A percentile compares a stretch with the other conserved stretches of the same genome.
Evolutionary conservation across 1,139 yeast genomes (phyloP).

Genomic region (Yamadazyma sp.): DNA sequence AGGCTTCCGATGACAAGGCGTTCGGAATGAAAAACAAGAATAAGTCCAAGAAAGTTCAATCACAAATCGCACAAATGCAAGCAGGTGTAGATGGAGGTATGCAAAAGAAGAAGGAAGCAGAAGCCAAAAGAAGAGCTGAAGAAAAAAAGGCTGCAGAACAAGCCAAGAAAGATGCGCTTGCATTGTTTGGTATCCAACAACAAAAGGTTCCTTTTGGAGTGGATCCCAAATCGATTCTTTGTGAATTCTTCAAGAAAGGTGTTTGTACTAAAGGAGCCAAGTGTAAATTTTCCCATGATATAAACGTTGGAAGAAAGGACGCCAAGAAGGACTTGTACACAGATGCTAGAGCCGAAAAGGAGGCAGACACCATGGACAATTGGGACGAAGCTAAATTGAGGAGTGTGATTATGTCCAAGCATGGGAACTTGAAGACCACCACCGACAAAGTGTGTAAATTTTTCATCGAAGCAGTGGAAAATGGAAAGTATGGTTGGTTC

Average conservation of each 20-base stretch:
- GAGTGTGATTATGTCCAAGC: conserved; percentile 83
- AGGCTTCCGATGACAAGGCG: conserved; percentile 82
- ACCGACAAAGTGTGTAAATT: conserved; percentile 93
- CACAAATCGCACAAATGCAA: conserved; percentile 72
- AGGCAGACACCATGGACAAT: conserved; percentile 85
- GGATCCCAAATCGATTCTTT: conserved; percentile 91
- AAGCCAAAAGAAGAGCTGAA: conserved; percentile 69
- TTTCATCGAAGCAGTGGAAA: conserved; percentile 96
- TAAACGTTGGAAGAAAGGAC: conserved; percentile 81
- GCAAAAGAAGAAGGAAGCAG: conserved; percentile 74
- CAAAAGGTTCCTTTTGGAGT: conserved; percentile 97
- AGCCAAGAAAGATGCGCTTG: conserved; percentile 85
- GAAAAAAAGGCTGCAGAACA: conserved; percentile 91
- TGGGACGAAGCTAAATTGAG: conserved; percentile 98
- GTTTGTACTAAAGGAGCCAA: conserved; percentile 84
- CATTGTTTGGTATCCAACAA: conserved; percentile 66
- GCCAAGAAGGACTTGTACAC: conserved; percentile 91
- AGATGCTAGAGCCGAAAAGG: conserved; percentile 77
- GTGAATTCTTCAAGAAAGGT: conserved; percentile 90
- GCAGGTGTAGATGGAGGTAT: conserved; percentile 63
- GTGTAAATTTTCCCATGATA: conserved; percentile 94
- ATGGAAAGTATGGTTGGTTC: conserved; percentile 98
- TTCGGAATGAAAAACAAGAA: conserved; percentile 95
- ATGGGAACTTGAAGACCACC: conserved; percentile 91
- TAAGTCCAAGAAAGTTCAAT: conserved; percentile 89